Evolutionary conservation across 345 rosid species (phyloP).

Genomic region (Erysimum cheiranthoides): DNA sequence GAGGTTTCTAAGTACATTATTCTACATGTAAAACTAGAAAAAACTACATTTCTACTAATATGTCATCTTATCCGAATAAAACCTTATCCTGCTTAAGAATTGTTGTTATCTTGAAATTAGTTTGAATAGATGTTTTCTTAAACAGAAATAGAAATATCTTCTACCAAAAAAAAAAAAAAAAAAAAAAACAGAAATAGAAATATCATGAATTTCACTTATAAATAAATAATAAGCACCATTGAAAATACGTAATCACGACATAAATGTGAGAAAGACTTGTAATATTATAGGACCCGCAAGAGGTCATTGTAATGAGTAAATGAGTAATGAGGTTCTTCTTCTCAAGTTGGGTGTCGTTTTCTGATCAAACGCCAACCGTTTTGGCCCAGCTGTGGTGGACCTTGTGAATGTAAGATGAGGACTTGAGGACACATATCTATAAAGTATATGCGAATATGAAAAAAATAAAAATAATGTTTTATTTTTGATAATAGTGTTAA

Average conservation of each 20-base stretch:
- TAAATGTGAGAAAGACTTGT: slow-evolving; percentile 5
- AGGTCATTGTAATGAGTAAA: slow-evolving; percentile 24
- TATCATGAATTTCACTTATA: neutral
- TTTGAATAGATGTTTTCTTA: neutral
- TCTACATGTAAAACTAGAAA: neutral
- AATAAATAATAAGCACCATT: neutral
- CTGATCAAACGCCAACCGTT: slow-evolving; percentile 37
- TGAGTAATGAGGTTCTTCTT: slow-evolving; percentile 30
- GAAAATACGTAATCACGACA: neutral
- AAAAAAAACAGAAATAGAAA: neutral
- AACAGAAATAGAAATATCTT: neutral
- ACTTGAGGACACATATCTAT: neutral
- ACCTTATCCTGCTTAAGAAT: neutral
- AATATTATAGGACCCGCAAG: slow-evolving; percentile 4
- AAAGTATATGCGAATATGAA: neutral
- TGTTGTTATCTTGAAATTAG: slow-evolving; percentile 1
- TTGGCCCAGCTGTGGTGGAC: slow-evolving; percentile 31
- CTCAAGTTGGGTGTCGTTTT: slow-evolving; percentile 29
- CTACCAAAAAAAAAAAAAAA: no score
- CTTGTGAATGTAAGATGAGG: neutral
- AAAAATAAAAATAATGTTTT: neutral
- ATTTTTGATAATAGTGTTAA: no score
- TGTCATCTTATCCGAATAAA: neutral
- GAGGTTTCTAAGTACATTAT: neutral
- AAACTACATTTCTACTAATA: neutral